Percentiles rank a stretch among this genome's conserved stretches.
Evolutionary conservation across 2,329 filamentous ascomycete genomes (phyloP).

Genomic region (Hirsutella minnesotensis): DNA sequence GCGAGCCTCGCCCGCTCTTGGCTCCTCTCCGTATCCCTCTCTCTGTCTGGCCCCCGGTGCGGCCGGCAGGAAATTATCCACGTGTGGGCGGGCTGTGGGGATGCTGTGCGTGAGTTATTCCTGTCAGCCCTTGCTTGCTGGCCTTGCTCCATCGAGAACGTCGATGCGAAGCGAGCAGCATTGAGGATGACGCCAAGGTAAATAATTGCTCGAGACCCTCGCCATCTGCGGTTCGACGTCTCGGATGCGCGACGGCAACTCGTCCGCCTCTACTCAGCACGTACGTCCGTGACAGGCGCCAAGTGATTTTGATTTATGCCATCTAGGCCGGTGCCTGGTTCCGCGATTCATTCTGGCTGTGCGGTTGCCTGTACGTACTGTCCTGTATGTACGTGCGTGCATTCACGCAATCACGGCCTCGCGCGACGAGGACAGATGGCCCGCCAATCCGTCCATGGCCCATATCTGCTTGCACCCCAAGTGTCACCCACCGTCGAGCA

Average conservation of each 20-base stretch:
- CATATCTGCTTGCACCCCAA: not conserved
- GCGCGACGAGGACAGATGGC: too few species aligned
- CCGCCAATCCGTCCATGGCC: too few species aligned
- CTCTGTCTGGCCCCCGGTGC: too few species aligned
- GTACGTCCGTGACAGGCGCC: too few species aligned
- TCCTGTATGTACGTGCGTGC: not conserved
- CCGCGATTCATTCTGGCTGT: too few species aligned
- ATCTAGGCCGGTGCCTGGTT: too few species aligned
- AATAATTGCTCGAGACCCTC: not conserved
- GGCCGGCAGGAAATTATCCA: too few species aligned
- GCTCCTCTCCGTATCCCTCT: too few species aligned
- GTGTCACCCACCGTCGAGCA: not conserved
- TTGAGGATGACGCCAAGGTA: not conserved
- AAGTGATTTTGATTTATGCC: too few species aligned
- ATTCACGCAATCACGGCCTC: not conserved
- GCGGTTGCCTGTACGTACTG: too few species aligned
- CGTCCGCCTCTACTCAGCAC: too few species aligned
- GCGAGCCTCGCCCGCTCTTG: not conserved
- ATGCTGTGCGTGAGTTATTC: too few species aligned
- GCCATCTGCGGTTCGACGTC: not conserved
- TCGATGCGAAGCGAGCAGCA: not conserved
- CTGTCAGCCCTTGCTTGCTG: not conserved
- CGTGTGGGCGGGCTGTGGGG: not conserved
- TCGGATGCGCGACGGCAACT: not conserved
- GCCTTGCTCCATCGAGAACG: not conserved